Conservation (phyloP, 805 yeast species). For the Spathaspora passalidarum region DNA sequence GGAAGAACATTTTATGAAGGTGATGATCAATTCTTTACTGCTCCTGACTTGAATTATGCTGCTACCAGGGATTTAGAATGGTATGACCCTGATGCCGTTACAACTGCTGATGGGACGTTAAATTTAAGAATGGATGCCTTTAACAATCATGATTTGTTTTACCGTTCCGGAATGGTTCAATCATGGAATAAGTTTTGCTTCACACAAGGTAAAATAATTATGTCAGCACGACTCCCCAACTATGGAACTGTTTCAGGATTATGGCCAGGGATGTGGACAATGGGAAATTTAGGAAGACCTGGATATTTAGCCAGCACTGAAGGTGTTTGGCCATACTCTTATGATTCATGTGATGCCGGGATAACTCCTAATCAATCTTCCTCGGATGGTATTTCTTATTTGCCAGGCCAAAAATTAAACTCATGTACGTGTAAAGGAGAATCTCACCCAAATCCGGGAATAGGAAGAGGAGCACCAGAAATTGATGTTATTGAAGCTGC, state of each 20-base stretch:
- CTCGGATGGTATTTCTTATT: constrained; percentile 34
- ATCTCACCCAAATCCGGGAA: constrained; percentile 36
- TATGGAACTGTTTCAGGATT: constrained; percentile 35
- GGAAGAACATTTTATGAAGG: constrained; percentile 43
- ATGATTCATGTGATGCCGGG: constrained; percentile 37
- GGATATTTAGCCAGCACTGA: constrained; percentile 36
- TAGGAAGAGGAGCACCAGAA: constrained; percentile 38
- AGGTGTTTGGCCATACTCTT: constrained; percentile 41
- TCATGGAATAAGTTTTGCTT: constrained; percentile 38
- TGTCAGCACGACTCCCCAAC: constrained; percentile 32
- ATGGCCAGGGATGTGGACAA: constrained; percentile 42
- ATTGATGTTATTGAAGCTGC: constrained; percentile 43
- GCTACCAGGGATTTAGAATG: constrained; percentile 44
- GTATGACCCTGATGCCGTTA: constrained; percentile 42
- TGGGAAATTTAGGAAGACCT: constrained; percentile 39
- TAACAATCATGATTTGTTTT: constrained; percentile 31
- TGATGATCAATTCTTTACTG: constrained; percentile 43
- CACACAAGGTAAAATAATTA: constrained; percentile 28
- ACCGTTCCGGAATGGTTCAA: constrained; percentile 39
- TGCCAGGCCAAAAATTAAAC: constrained; percentile 35
- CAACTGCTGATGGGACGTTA: constrained; percentile 37
- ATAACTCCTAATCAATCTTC: constrained; percentile 40
- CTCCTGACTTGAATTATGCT: constrained; percentile 39
- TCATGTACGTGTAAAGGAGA: constrained; percentile 32
- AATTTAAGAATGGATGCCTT: constrained; percentile 34